Evolutionary conservation across 495 filamentous ascomycete species (phyloP), one percentile per base, ranked within the genome.

Genomic region (Hypomontagnella monticulosa): DNA sequence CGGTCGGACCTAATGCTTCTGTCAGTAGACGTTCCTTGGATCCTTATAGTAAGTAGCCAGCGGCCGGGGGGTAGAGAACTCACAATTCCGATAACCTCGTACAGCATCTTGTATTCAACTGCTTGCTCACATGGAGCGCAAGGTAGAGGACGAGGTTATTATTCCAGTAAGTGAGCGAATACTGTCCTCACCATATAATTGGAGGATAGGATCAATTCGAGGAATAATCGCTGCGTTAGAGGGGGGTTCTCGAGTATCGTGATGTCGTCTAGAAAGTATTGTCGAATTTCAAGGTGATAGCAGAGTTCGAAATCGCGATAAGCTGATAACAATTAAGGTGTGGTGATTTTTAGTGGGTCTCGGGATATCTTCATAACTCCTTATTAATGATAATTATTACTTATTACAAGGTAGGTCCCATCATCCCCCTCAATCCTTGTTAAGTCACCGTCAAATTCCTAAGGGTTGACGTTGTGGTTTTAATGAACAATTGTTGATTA

Each of bases 81-180:
- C 83, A 98, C 95, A 76, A 97, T 88, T 63, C 92, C 95, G 75
- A 99, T 97, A 63, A 97, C 82, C 78, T 99, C 95, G 83, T 99
- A 99, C 80, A 99, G 83, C 95, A 99, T 99, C 63, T 70, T 83
- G 70, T 49, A 57, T 30, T 43, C 50, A 30, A 34, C 44, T 43
- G 47, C 37, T 23, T 19, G 42, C 54, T 71, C 69, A 64, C 56
- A 57, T 52, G 58, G 58, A 63, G 54, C 58, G 57, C 50, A 50
- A n/a, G 32, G 32, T 0, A 34, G 12, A 6, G 4, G 15, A n/a
- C 2, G 15, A 57, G 12, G 12, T 46, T 34, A 9, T 55, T 40
- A 38, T 20, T 6, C 55, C 38, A 1, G 30, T 33, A 11, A 9
- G 33, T 3, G 2, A 34, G 20, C 55, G 15, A 27, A 7, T n/a